Evolutionary conservation across 1,284 basidiomycete genomes (phyloP), one percentile per base, ranked within the genome.

Genomic region (Mycena sp.): DNA sequence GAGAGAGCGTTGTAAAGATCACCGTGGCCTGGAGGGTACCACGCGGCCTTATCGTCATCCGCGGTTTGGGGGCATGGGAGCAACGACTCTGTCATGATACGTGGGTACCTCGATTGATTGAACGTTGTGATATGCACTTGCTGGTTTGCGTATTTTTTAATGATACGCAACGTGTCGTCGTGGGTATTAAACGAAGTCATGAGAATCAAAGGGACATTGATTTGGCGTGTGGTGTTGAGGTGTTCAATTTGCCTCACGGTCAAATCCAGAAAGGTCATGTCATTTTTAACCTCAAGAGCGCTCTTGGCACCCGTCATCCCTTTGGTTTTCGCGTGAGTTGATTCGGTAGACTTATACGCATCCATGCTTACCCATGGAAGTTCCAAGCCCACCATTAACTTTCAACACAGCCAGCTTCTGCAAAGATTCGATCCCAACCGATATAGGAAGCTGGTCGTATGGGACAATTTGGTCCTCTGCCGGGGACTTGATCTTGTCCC

Each of bases 111-210:
- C 28, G 95, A 98, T 83, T 99, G 98, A 83, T 99, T 98, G 88
- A 98, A 98, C 63, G 93, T 95, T 63, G 93, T 93, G 76, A 97
- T 96, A 77, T 94, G 91, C 73, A 98, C 87, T 78, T 96, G 95
- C 82, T 98, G 95, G 85, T 99, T 98, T 52, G 92, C 94, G 81
- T 99, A 99, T 83, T 99, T 99, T 80, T 98, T 97, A 82, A 99
- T 99, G 83, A 99, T 98, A 64, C 96, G 92, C 62, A 95, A 86
- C 51, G 96, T 98, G 79, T 98, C 96, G 54, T 97, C 95, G 78
- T 97, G 96, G 40, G 98, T 99, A 85, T 99, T 99, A 90, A 99
- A 99, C 67, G 96, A 98, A 75, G 98, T 99, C 97, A 99, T 99
- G 76, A 99, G 90, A 81, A 99, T 97, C 77, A 99, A 94, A 14